phyloP scores from a whole-genome alignment of 169 alveolate species.

The Eimeria praecox region DNA sequence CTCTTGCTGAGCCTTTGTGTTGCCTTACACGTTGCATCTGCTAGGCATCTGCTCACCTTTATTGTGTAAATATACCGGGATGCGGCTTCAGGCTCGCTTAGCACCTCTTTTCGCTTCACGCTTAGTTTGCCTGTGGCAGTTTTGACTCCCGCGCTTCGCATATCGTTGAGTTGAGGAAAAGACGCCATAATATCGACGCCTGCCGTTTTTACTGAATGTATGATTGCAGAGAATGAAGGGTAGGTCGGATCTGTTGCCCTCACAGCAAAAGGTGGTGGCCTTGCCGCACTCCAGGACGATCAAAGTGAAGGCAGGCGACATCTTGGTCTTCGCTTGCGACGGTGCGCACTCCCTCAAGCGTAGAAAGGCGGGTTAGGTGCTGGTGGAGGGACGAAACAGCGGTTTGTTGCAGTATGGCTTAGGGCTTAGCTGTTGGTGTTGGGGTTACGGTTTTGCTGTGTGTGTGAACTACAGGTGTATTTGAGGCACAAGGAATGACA shows the following conservation, averaged over 20 bases:
- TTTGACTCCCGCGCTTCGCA: background rate
- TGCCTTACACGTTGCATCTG: background rate
- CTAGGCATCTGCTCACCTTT: background rate
- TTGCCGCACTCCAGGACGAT: conserved; percentile 38
- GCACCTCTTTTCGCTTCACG: background rate
- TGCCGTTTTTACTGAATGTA: background rate
- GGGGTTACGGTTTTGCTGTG: background rate
- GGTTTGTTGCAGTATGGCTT: background rate
- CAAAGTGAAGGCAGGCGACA: conserved; percentile 68
- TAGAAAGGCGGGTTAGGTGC: background rate
- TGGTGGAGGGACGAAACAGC: background rate
- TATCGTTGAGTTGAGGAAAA: background rate
- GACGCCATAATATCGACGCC: background rate
- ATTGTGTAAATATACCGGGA: background rate
- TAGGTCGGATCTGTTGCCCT: conserved; percentile 13
- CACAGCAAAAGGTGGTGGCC: conserved; percentile 66
- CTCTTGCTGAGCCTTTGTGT: background rate
- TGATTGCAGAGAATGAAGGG: conserved; percentile 11
- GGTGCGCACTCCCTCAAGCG: background rate
- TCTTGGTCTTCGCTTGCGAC: conserved; percentile 38
- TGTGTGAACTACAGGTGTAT: conserved; percentile 2
- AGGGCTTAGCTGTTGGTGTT: background rate
- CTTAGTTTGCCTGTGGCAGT: background rate
- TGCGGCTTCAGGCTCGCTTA: background rate
- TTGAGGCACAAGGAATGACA: conserved; percentile 50